Evolutionary conservation across 139 green algal species (phyloP), one percentile per base, ranked within the genome.

Genomic region (Auxenochlorella pyrenoidosa): DNA sequence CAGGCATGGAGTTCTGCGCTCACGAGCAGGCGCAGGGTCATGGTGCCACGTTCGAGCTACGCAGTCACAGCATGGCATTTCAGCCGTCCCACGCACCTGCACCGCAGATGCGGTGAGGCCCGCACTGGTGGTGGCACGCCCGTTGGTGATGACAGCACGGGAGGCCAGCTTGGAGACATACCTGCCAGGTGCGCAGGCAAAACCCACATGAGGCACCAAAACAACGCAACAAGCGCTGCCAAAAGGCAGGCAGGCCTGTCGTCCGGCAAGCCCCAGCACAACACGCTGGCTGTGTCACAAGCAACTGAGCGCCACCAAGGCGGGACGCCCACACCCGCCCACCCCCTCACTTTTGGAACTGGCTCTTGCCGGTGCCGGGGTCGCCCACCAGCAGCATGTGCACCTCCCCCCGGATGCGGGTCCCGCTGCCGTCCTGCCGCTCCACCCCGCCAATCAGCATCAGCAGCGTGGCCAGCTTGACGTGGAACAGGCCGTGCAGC

Each of bases 371-470:
- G 75, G 93, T 97, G 54, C 96, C 96, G 12, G 97, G 97, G 88
- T 99, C 97, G 4, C 97, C 96, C 16, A 98, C 91, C 30, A 99
- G 90, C 79, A 99, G 93, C 89, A 99, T 93, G 91, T 99, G 97
- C 12, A 95, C 71, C 73, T 98, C 92, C 0, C 95, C 95, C 0
- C 97, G 89, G 44, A 94, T 93, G 77, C 83, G 86, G 3, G 81
- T 86, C 13, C 95, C 93, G 3, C 47, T 68, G 19, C 91, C 87
- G 26, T 89, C 83, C 24, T 82, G 18, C 6, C 91, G 78, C 4
- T 92, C 79, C 26, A 96, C 90, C 10, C 97, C 97, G 8, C 95
- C 96, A 32, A 96, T 89, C 22, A 99, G 88, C 73, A 94, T 94
- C 41, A 99, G 92, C 79, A 95, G 77, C 0, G 92, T 85, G 2